Base-by-base conservation (phyloP, 2,329 filamentous ascomycete genomes). In the Chlorencoelia australis region DNA sequence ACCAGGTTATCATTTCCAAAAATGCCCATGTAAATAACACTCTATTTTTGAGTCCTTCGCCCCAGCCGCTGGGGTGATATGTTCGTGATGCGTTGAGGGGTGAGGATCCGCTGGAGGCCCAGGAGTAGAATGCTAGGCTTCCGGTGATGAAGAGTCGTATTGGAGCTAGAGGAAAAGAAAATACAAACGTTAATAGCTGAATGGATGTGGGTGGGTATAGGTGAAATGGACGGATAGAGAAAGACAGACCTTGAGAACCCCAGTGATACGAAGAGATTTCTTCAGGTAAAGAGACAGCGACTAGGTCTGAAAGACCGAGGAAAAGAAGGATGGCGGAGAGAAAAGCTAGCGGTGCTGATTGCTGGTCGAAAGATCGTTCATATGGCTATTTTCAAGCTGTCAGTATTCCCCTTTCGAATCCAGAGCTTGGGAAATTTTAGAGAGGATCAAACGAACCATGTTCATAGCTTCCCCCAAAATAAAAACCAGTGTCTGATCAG, bases 1-100 rank as follows among this genome's bases (percentile, higher is more conserved):
- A 87, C 85, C 87, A 94, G 43, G 73, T 71, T 47, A 85, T 67
- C 57, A 85, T 74, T 65, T 95, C 88, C 54, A 94, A 55, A 52
- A 94, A 91, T 7, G 76, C 77, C 60, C 86, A 91, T 0, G 82
- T 78, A 56, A 95, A 93, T 26, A 94, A 75, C 26, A 94, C 65
- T 33, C 85, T 74, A 56, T 93, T 94, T 64, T 88, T 86, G 50
- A 94, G 60, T 16, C 73, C 71, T 44, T 87, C 79, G 33, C 75
- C 67, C 56, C 68, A 52, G 48, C 69, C 59, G 70, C 54, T 58
- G 52, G 32, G 58, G 54, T 21, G 62, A 57, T 34, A 55, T 45
- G 44, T 64, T 63, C 18, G 52, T 16, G 44, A 56, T 0, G 61
- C 60, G 47, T 65, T 71, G 27, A 73, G 42, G 2, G 69, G 68